Evolutionary conservation across 2,329 filamentous ascomycete species (phyloP).

Genomic region (Aspergillus sp.): DNA sequence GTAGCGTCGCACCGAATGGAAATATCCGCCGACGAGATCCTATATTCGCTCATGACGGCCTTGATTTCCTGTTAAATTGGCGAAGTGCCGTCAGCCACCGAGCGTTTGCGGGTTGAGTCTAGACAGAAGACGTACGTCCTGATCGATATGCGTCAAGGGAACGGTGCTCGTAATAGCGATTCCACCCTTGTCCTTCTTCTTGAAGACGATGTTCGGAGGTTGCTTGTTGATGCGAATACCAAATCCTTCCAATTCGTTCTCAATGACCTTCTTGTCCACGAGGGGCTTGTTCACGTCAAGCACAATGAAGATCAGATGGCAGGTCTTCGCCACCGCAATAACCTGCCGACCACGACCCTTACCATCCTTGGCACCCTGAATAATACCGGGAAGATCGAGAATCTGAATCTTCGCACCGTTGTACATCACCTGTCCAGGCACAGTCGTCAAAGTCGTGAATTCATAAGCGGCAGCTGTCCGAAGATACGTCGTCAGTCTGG

Average conservation of each 20-base stretch:
- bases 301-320: slow-evolving; percentile 97
- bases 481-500: slow-evolving; percentile 15
- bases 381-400: slow-evolving; percentile 97
- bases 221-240: slow-evolving; percentile 97
- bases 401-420: slow-evolving; percentile 98
- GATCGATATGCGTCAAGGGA: slow-evolving; percentile 84
- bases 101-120: background rate
- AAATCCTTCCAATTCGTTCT: slow-evolving; percentile 92
- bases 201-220: slow-evolving; percentile 98
- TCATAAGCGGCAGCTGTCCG: slow-evolving; percentile 81
- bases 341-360: slow-evolving; percentile 97
- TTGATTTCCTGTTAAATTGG: slow-evolving; percentile 70
- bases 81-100: slow-evolving; percentile 12
- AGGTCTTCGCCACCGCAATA: slow-evolving; percentile 98
- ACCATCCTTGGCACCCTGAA: slow-evolving; percentile 96
- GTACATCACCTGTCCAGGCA: slow-evolving; percentile 92
- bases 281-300: slow-evolving; percentile 97
- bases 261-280: slow-evolving; percentile 94
- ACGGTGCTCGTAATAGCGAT: slow-evolving; percentile 95
- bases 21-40: slow-evolving; percentile 94
- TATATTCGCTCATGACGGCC: slow-evolving; percentile 96
- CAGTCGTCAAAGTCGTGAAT: slow-evolving; percentile 96
- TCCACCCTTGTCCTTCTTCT: slow-evolving; percentile 98
- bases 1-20: slow-evolving; percentile 97
- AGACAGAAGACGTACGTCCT: slow-evolving; percentile 54